Percentiles rank a stretch among this genome's conserved stretches.
phyloP scores from a whole-genome alignment of 768 basidiomycete genomes.

The Lyophyllum shimeji region DNA sequence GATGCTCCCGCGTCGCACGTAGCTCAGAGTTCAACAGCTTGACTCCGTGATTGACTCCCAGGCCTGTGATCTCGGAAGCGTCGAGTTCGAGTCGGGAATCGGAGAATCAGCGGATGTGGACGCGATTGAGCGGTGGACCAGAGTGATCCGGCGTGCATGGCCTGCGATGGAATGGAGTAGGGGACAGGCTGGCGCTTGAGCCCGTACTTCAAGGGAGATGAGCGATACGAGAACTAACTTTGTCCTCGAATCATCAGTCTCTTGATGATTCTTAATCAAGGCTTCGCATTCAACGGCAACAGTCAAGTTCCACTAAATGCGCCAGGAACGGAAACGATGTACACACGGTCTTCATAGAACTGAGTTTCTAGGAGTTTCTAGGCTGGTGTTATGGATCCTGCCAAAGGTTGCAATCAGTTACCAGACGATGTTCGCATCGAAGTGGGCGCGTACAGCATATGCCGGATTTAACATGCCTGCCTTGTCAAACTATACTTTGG shows the following conservation, averaged over 20 bases:
- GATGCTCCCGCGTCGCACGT: neutral
- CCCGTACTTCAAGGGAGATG: neutral
- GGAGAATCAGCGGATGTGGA: neutral
- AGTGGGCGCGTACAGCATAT: neutral
- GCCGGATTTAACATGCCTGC: neutral
- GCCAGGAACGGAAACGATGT: neutral
- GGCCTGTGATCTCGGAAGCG: neutral
- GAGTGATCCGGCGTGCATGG: neutral
- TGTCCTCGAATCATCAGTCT: neutral
- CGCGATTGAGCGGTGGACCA: neutral
- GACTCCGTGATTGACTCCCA: neutral
- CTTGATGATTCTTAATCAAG: neutral
- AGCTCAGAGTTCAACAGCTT: neutral
- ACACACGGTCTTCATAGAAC: neutral
- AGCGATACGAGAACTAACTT: neutral
- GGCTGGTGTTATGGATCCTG: neutral
- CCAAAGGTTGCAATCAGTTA: neutral
- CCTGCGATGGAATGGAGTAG: neutral
- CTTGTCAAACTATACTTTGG: no score
- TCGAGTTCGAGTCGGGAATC: neutral
- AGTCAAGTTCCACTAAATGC: no score
- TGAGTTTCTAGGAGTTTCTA: conserved; percentile 1
- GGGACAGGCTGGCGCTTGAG: neutral
- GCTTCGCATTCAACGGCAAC: neutral
- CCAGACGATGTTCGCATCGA: neutral